phyloP scores from a whole-genome alignment of 176 grass and related monocot species.

The Juncus inflexus region DNA sequence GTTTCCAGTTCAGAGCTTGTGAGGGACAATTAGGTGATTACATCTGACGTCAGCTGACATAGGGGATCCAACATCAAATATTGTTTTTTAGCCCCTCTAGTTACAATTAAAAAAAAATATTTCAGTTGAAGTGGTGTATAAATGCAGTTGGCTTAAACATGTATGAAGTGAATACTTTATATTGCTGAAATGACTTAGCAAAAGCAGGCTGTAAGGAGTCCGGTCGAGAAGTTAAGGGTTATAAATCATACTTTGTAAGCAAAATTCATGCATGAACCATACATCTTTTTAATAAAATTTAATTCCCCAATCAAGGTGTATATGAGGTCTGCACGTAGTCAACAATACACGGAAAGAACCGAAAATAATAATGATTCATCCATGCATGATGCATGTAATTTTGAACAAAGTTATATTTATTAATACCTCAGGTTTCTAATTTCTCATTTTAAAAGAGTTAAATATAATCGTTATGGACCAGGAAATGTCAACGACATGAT shows the following conservation, averaged over 20 bases:
- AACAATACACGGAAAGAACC: background rate
- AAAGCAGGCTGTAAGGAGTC: background rate
- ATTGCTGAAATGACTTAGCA: no score
- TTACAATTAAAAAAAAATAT: no score
- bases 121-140: no score
- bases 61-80: no score
- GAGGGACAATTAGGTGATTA: no score
- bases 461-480: background rate
- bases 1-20: no score
- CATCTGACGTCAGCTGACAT: no score
- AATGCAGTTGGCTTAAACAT: no score
- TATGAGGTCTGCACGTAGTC: constrained; percentile 1
- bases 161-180: no score
- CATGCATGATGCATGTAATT: background rate
- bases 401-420: background rate
- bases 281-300: background rate
- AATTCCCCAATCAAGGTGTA: background rate
- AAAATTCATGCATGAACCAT: background rate
- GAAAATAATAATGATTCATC: background rate
- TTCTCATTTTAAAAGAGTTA: background rate
- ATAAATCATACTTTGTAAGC: background rate
- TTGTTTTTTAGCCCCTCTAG: no score
- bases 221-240: background rate
- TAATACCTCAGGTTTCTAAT: background rate
- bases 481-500: background rate